These are phyloP conservation scores for Gliomastix tumulicola DNA, from an alignment of 2,329 filamentous ascomycete species.

Conservation along the genomic window DNA sequence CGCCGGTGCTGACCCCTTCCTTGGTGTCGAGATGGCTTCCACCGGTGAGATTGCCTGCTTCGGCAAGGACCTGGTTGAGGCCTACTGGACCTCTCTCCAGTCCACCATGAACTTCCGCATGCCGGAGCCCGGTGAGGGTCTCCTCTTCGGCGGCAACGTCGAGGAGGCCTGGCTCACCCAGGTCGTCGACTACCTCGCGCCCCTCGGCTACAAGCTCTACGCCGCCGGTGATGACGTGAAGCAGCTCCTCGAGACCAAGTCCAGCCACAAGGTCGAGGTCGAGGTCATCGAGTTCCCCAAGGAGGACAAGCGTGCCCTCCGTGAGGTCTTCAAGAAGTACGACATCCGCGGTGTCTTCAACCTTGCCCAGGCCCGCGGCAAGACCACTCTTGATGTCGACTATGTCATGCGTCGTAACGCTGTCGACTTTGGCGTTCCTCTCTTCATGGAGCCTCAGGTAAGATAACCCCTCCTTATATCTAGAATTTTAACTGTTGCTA, in stretches of 20 bases:
- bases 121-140: slow-evolving; percentile 87
- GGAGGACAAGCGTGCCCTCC: slow-evolving; percentile 87
- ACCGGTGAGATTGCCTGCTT: slow-evolving; percentile 99
- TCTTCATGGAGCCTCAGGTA: slow-evolving; percentile 99
- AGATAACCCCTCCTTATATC: slow-evolving; percentile 24
- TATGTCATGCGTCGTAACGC: slow-evolving; percentile 98
- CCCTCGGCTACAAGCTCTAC: slow-evolving; percentile 91
- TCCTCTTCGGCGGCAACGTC: slow-evolving; percentile 85
- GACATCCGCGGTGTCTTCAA: slow-evolving; percentile 96
- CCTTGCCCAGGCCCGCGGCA: slow-evolving; percentile 75
- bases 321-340: slow-evolving; percentile 95
- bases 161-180: slow-evolving; percentile 63
- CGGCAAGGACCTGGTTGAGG: slow-evolving; percentile 89
- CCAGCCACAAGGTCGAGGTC: slow-evolving; percentile 62
- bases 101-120: slow-evolving; percentile 99
- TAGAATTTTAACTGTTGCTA: slow-evolving; percentile 14
- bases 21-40: slow-evolving; percentile 94
- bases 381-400: slow-evolving; percentile 83
- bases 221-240: slow-evolving; percentile 80
- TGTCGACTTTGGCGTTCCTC: slow-evolving; percentile 93
- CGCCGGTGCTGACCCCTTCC: slow-evolving; percentile 92
- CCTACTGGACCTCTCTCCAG: slow-evolving; percentile 95
- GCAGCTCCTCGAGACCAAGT: slow-evolving; percentile 66
- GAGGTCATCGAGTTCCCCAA: slow-evolving; percentile 96
- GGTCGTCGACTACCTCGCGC: slow-evolving; percentile 80